Base-by-base conservation (phyloP, 2,329 filamentous ascomycete genomes). In the Epichloe amarillans region DNA sequence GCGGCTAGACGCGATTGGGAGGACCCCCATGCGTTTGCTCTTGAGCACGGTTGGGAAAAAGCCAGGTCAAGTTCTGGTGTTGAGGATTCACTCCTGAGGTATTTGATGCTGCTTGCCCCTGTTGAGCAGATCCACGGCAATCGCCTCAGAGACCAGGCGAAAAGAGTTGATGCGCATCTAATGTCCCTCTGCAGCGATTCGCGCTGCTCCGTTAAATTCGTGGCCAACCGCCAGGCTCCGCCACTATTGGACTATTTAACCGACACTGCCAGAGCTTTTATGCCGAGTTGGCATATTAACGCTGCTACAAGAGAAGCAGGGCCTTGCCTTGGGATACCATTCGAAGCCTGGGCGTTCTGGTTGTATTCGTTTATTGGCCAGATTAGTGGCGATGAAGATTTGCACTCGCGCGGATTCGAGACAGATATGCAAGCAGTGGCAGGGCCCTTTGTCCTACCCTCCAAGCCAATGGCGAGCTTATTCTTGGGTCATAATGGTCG, bases 291-390 rank as follows among this genome's bases (percentile, higher is more conserved):
- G 60, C 58, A 64, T 41, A 58, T 56, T 2, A 61, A 63, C 19
- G 61, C 65, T 6, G 57, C 60, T 15, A 56, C 52, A 12, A 59
- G 57, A 36, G 57, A 64, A n/a, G 56, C 57, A 15, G 54, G 59
- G 14, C 61, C 60, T 5, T 69, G 68, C 33, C 65, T 68, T 38
- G 61, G 59, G 1, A 58, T 63, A 4, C 60, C 64, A 2, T 70
- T 69, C 37, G 68, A 70, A 51, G 53, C 62, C 2, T 70, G 67
- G 66, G 66, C 64, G 1, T 71, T 71, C 46, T 72, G 69, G 67
- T 56, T 70, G 3, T 69, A 68, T 53, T 62, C 66, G 5, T 61
- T 70, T 46, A 60, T 70, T 10, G 69, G 68, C 1, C 67, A 71
- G 44, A 56, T 70, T 4, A 61, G 58, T 17, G 52, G 59, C 7